Evolutionary conservation across 352 stramenopile genomes (phyloP).

Genomic region (Globisporangium lucens): DNA sequence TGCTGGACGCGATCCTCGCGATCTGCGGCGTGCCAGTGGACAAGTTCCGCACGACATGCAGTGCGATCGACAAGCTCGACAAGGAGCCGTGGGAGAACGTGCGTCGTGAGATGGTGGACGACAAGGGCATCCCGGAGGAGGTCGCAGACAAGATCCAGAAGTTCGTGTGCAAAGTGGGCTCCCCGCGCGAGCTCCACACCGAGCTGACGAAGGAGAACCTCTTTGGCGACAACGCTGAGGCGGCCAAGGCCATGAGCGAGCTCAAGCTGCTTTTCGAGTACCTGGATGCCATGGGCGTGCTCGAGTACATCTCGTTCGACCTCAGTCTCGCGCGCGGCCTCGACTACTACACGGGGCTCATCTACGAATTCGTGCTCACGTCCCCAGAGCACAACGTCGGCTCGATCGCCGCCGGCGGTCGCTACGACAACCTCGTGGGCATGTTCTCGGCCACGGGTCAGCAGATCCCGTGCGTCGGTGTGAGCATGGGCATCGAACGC

Average conservation of each 20-base stretch:
- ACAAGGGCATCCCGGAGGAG: constrained; percentile 92
- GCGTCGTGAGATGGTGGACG: constrained; percentile 94
- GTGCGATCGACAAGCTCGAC: constrained; percentile 99
- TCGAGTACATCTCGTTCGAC: constrained; percentile 95
- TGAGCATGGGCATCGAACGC: constrained; percentile 98
- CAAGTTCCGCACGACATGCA: constrained; percentile 98
- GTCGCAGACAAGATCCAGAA: constrained; percentile 94
- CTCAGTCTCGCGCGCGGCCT: constrained; percentile 95
- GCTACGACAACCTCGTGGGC: constrained; percentile 98
- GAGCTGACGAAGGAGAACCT: constrained; percentile 70
- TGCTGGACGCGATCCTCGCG: constrained; percentile 97
- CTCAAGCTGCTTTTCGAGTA: constrained; percentile 96
- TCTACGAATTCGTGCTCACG: constrained; percentile 98
- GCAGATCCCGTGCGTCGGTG: constrained; percentile 97
- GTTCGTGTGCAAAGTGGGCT: constrained; percentile 92
- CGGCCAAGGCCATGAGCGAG: constrained; percentile 88
- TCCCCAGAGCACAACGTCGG: constrained; percentile 90
- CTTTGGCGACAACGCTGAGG: constrained; percentile 90
- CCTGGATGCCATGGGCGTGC: constrained; percentile 95
- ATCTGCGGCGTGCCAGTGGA: constrained; percentile 95
- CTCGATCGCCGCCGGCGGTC: constrained; percentile 95
- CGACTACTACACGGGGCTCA: constrained; percentile 99
- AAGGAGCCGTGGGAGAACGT: constrained; percentile 95
- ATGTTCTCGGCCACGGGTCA: constrained; percentile 95
- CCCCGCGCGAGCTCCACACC: constrained; percentile 83